Percentiles rank a stretch among this genome's conserved stretches.
Evolutionary conservation across 306 rosid genomes (phyloP).

Genomic region (Cucurbita argyrosperma): DNA sequence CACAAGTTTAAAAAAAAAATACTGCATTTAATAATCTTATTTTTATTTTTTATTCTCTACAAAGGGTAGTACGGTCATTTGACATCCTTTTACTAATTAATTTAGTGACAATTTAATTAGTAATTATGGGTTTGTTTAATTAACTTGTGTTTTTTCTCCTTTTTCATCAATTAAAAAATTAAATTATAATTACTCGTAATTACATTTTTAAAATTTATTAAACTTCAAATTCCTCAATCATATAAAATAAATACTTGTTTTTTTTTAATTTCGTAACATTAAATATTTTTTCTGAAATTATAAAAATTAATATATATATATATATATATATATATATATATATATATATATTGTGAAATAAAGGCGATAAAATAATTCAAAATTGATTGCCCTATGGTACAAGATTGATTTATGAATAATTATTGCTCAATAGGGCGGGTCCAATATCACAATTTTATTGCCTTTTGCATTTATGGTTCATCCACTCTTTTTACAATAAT

Average conservation of each 20-base stretch:
- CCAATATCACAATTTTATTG: background rate
- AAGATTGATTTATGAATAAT: background rate
- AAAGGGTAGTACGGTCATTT: background rate
- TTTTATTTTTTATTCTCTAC: background rate
- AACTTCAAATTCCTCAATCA: too few relatives aligned
- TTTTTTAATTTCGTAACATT: too few relatives aligned
- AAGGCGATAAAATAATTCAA: background rate
- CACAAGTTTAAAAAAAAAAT: too few relatives aligned
- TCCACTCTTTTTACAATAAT: background rate
- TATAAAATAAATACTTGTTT: too few relatives aligned
- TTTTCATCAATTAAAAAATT: background rate
- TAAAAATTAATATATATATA: background rate
- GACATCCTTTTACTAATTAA: background rate
- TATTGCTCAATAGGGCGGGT: background rate
- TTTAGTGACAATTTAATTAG: slow-evolving; percentile 1
- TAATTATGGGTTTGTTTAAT: background rate
- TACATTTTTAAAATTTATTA: too few relatives aligned
- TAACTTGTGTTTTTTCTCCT: background rate
- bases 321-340: background rate
- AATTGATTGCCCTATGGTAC: background rate
- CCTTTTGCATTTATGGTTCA: background rate
- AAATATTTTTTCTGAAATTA: background rate
- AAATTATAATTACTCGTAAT: background rate
- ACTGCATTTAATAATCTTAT: background rate
- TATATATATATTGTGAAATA: background rate